Conservation (phyloP, 1,284 basidiomycete genomes). For the Cutaneotrichosporon arboriforme region DNA sequence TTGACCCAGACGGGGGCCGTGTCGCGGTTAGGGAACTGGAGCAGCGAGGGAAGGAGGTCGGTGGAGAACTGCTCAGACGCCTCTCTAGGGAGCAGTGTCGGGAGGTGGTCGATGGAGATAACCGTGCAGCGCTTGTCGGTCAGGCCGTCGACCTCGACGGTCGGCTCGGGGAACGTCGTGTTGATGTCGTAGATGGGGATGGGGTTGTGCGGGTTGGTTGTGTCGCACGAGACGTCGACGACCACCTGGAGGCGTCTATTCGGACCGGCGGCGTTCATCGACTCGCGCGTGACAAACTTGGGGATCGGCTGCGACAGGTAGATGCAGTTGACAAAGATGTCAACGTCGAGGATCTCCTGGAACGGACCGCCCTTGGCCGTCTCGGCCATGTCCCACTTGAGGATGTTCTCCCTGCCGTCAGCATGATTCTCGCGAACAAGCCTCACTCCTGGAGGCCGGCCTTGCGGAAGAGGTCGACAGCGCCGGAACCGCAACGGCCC, state of each 20-base stretch:
- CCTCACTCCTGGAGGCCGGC: constrained; percentile 80
- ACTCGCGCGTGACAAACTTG: constrained; percentile 73
- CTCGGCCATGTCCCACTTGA: constrained; percentile 97
- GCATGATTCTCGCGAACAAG: background rate
- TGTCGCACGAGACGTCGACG: constrained; percentile 98
- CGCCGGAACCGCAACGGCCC: constrained; percentile 93
- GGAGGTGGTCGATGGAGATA: constrained; percentile 96
- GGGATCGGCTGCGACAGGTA: constrained; percentile 88
- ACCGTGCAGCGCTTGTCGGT: constrained; percentile 57
- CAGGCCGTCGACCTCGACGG: constrained; percentile 66
- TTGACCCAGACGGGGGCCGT: constrained; percentile 79
- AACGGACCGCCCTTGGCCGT: constrained; percentile 97
- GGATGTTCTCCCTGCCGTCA: constrained; percentile 70
- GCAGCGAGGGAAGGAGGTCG: constrained; percentile 80
- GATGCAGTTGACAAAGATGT: constrained; percentile 99
- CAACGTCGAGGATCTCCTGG: constrained; percentile 89
- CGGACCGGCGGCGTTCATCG: constrained; percentile 66
- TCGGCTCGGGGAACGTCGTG: constrained; percentile 91
- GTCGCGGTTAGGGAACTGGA: constrained; percentile 66
- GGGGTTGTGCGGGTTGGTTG: constrained; percentile 97
- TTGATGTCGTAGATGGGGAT: constrained; percentile 94
- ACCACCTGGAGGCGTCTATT: constrained; percentile 71
- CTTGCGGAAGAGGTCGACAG: constrained; percentile 90
- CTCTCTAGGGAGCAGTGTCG: constrained; percentile 85
- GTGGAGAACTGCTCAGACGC: constrained; percentile 92